These are phyloP conservation scores for Microbotryomycetes sp. DNA, from an alignment of 1,284 basidiomycete species.

Conservation along the genomic window DNA sequence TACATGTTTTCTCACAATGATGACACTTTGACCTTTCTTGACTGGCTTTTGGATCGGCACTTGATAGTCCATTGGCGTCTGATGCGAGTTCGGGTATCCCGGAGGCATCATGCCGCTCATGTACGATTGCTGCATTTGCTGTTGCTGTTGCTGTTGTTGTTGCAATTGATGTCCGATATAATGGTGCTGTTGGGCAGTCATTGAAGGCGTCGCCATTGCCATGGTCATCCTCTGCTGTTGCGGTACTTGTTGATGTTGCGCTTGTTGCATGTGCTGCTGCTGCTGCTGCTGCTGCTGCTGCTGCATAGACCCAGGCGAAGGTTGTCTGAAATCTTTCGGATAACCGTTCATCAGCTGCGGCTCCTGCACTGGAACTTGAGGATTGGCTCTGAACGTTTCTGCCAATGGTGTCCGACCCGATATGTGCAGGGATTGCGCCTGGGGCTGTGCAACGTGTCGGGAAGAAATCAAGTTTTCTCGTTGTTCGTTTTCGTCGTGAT, in stretches of 20 bases:
- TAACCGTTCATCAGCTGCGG: neutral
- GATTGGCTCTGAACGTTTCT: neutral
- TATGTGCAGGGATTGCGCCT: neutral
- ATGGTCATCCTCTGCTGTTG: neutral
- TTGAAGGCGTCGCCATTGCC: neutral
- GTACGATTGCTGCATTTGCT: neutral
- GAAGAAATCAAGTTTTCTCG: neutral
- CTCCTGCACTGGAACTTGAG: neutral
- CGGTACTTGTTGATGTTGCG: neutral
- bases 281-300: slow-evolving; percentile 15
- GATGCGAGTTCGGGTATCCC: neutral
- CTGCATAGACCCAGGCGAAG: neutral
- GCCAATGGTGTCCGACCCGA: neutral
- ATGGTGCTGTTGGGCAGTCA: neutral
- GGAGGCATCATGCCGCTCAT: neutral
- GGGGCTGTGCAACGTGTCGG: neutral
- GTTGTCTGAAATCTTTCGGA: neutral
- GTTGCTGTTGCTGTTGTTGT: slow-evolving; percentile 13
- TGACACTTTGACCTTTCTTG: slow-evolving; percentile 12
- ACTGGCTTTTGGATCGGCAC: slow-evolving; percentile 5
- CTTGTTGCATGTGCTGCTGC: neutral
- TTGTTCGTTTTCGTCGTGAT: slow-evolving; percentile 8
- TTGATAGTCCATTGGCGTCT: slow-evolving; percentile 1
- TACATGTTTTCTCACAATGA: slow-evolving; percentile 8
- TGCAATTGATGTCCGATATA: neutral